Percentiles rank a stretch among this genome's conserved stretches.
Evolutionary conservation across 2,329 filamentous ascomycete genomes (phyloP).

Genomic region (Onygenales sp.): DNA sequence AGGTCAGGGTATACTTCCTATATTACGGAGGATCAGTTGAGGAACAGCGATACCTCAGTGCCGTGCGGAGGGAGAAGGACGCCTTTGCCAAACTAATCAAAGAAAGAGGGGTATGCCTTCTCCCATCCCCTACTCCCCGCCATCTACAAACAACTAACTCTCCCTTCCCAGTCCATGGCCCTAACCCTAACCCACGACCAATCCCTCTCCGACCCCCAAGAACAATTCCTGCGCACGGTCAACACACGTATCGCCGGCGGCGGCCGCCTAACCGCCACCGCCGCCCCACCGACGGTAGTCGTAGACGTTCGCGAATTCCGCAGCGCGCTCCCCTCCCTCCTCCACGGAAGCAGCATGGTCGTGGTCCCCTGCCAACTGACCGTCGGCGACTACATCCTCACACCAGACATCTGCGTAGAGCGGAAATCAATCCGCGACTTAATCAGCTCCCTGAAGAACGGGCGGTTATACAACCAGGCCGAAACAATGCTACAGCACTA

Average conservation of each 20-base stretch:
- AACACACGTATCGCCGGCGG: conserved; percentile 96
- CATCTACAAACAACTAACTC: conserved; percentile 7
- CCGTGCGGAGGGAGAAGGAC: conserved; percentile 90
- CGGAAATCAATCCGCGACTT: conserved; percentile 88
- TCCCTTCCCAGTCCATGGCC: conserved; percentile 58
- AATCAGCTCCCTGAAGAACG: conserved; percentile 84
- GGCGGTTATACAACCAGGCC: conserved; percentile 81
- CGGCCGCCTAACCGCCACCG: conserved; percentile 71
- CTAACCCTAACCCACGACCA: conserved; percentile 71
- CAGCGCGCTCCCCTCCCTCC: conserved; percentile 78
- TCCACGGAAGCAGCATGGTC: conserved; percentile 80
- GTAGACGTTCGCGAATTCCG: conserved; percentile 96
- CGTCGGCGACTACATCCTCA: conserved; percentile 91
- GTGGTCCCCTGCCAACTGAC: conserved; percentile 93
- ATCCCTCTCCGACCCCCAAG: conserved; percentile 69
- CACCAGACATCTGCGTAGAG: conserved; percentile 84
- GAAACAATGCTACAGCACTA: conserved; percentile 95
- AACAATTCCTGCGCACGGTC: conserved; percentile 85
- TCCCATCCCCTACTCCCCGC: background rate
- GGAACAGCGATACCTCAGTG: conserved; percentile 84
- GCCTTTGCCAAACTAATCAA: conserved; percentile 91
- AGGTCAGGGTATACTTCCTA: conserved; percentile 90
- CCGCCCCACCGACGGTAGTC: conserved; percentile 79
- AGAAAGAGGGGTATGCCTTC: conserved; percentile 58
- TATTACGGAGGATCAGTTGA: conserved; percentile 94